phyloP scores from a whole-genome alignment of 75 land plant genomes.

The Larix kaempferi region DNA sequence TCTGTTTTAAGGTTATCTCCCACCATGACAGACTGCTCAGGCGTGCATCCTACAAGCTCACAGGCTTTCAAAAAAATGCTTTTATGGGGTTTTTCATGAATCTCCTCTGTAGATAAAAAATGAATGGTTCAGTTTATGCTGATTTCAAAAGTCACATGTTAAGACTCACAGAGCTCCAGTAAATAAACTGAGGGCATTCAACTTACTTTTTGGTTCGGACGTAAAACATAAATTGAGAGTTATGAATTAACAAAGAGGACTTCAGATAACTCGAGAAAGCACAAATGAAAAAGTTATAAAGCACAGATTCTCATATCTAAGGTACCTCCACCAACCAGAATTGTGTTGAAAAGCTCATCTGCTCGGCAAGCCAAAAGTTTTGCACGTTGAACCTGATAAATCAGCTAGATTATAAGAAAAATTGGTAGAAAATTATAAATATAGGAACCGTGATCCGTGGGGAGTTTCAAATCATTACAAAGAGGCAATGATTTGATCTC shows the following conservation, averaged over 20 bases:
- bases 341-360: constrained; percentile 36
- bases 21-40: constrained; percentile 45
- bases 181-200: not conserved
- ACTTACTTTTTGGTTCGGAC: not conserved
- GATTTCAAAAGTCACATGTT: not conserved
- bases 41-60: constrained; percentile 26
- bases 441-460: not conserved
- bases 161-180: not conserved
- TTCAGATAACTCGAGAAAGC: not conserved
- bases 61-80: constrained; percentile 48
- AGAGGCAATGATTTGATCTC: not conserved
- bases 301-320: not conserved
- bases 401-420: not conserved
- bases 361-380: constrained; percentile 42
- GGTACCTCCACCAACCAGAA: constrained; percentile 49
- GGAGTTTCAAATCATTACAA: not conserved
- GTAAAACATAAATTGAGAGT: not conserved
- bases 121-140: not conserved
- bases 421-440: not conserved
- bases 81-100: constrained; percentile 44
- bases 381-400: constrained; percentile 37
- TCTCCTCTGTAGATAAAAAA: constrained; percentile 32
- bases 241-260: not conserved
- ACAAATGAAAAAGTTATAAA: not conserved
- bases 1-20: constrained; percentile 40